A percentile compares a stretch with the other conserved stretches of the same genome.
phyloP scores from a whole-genome alignment of 306 rosid genomes.

The Cucumis hystrix region DNA sequence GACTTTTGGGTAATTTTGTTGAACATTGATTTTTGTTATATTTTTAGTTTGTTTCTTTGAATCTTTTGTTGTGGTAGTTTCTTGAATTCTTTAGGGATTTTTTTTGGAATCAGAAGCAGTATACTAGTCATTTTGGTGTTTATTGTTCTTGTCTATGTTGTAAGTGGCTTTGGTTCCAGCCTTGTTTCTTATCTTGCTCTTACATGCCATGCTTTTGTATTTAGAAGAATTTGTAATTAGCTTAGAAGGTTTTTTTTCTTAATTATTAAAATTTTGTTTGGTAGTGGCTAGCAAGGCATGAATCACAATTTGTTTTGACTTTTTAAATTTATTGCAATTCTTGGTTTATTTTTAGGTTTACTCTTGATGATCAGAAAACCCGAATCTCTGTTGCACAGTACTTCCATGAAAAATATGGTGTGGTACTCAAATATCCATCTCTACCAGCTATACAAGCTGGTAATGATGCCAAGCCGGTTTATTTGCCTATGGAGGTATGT shows the following conservation, averaged over 20 bases:
- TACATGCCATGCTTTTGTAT: background rate
- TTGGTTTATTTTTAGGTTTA: conserved; percentile 32
- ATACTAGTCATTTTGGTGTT: background rate
- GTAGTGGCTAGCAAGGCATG: background rate
- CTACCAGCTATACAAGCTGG: conserved; percentile 78
- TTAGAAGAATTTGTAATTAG: background rate
- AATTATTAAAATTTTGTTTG: background rate
- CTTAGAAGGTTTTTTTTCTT: background rate
- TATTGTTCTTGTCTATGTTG: background rate
- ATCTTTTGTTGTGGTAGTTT: background rate
- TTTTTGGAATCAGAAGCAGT: no score
- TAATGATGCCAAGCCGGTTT: conserved; percentile 36
- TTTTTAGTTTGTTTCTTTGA: background rate
- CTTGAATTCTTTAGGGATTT: background rate
- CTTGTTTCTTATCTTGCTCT: background rate
- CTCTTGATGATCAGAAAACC: conserved; percentile 25
- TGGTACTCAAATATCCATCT: background rate
- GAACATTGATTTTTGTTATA: background rate
- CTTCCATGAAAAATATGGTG: conserved; percentile 29
- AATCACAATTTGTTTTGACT: background rate
- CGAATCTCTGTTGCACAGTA: conserved; percentile 24
- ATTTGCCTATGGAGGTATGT: conserved; percentile 70
- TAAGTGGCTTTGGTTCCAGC: background rate
- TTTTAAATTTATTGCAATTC: background rate
- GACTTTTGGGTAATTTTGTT: background rate